phyloP scores from a whole-genome alignment of 2,329 filamentous ascomycete species.

The Colletotrichum noveboracense region DNA sequence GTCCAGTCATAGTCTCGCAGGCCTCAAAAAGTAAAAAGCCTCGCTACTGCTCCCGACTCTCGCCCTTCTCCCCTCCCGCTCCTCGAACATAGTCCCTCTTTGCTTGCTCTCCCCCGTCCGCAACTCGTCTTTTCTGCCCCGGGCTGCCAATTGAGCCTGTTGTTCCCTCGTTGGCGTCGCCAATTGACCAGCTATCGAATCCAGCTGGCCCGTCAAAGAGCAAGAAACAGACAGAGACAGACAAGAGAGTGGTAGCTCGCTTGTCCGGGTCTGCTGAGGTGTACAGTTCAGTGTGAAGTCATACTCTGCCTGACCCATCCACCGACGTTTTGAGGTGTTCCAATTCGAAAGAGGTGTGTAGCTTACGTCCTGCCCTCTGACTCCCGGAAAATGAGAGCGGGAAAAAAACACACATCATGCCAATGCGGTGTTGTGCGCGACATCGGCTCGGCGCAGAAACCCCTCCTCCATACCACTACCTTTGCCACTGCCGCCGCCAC shows the following conservation, averaged over 20 bases:
- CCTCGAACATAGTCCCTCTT: conserved; percentile 1
- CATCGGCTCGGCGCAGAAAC: neutral
- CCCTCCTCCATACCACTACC: conserved; percentile 14
- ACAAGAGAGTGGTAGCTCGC: neutral
- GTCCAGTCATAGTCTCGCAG: conserved; percentile 15
- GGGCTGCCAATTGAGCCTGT: conserved; percentile 8
- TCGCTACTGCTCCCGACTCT: neutral
- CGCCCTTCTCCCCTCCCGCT: neutral
- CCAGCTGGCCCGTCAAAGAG: neutral
- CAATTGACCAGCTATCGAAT: neutral
- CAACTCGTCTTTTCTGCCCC: neutral
- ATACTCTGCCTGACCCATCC: neutral
- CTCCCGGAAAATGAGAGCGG: neutral
- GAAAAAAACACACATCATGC: neutral
- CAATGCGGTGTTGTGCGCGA: neutral
- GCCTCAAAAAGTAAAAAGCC: conserved; percentile 24
- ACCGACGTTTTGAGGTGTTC: neutral
- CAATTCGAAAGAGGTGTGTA: conserved; percentile 3
- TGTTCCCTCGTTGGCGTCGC: conserved; percentile 1
- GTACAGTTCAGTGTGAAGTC: neutral
- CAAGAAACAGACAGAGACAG: neutral
- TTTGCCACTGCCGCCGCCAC: neutral
- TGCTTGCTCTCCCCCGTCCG: neutral
- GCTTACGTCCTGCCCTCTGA: neutral
- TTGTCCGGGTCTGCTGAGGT: neutral